Conservation (phyloP, 164 flowering plant genomes). For the Euptelea pleiosperma region DNA sequence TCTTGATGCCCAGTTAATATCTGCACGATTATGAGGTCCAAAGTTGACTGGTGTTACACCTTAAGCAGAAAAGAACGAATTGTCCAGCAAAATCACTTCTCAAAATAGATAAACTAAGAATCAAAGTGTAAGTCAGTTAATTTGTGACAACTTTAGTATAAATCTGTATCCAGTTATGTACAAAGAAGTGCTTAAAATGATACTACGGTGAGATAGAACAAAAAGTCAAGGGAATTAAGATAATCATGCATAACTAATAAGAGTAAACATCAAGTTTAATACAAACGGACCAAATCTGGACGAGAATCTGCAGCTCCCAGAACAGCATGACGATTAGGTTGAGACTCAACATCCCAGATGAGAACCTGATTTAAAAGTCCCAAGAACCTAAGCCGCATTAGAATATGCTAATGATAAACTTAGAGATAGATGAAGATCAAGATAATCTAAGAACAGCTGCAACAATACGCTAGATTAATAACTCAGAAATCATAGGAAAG, state of each 20-base stretch:
- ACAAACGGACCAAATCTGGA: slow-evolving; percentile 63
- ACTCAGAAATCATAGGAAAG: slow-evolving; percentile 2
- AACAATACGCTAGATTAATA: not conserved
- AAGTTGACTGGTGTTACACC: not conserved
- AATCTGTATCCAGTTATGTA: too few species aligned
- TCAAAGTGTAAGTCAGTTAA: too few species aligned
- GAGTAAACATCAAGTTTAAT: not conserved
- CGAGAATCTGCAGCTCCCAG: slow-evolving; percentile 80
- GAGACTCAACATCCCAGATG: slow-evolving; percentile 93
- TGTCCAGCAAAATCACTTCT: too few species aligned
- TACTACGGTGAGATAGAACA: too few species aligned
- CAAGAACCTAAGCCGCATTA: not conserved
- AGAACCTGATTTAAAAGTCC: slow-evolving; percentile 54
- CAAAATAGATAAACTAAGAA: too few species aligned
- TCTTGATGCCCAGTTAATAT: slow-evolving; percentile 91
- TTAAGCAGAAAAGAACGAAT: not conserved
- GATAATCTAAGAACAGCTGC: not conserved
- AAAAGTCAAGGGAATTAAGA: not conserved
- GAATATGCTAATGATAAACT: not conserved
- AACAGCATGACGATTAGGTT: slow-evolving; percentile 92
- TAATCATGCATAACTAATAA: not conserved
- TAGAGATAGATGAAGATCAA: not conserved
- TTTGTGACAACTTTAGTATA: too few species aligned
- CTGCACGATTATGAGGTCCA: slow-evolving; percentile 39
- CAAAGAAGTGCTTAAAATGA: not conserved